Conservation (phyloP, 2,329 filamentous ascomycete species). For the Neofusicoccum cordaticola region DNA sequence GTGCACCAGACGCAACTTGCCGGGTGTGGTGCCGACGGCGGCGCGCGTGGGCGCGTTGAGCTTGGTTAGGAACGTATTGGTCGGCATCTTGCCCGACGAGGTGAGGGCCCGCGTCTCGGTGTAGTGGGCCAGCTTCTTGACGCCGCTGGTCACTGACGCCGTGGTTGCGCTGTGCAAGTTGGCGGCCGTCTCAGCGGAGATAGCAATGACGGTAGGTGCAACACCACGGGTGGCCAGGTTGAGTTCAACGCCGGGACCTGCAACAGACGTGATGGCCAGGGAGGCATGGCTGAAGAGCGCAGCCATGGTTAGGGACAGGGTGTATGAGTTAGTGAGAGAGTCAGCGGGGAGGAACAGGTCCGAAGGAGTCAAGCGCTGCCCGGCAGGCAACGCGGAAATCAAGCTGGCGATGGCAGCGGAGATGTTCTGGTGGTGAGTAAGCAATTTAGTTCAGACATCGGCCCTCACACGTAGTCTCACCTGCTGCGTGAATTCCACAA, state of each 20-base stretch:
- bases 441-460: neutral
- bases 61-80: slow-evolving; percentile 60
- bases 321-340: slow-evolving; percentile 74
- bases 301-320: slow-evolving; percentile 74
- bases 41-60: slow-evolving; percentile 61
- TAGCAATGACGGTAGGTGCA: slow-evolving; percentile 77
- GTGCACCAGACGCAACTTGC: slow-evolving; percentile 78
- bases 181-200: slow-evolving; percentile 70
- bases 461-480: slow-evolving; percentile 33
- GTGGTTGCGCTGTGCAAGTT: slow-evolving; percentile 64
- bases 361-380: slow-evolving; percentile 67
- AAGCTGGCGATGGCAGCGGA: slow-evolving; percentile 80
- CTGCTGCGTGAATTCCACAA: slow-evolving; percentile 76
- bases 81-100: slow-evolving; percentile 71
- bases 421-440: slow-evolving; percentile 59
- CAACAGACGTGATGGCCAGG: slow-evolving; percentile 84
- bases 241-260: slow-evolving; percentile 69
- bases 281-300: slow-evolving; percentile 83
- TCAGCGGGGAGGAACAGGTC: slow-evolving; percentile 87
- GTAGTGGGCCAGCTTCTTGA: slow-evolving; percentile 68
- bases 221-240: slow-evolving; percentile 69
- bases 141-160: slow-evolving; percentile 57
- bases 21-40: slow-evolving; percentile 59
- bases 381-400: slow-evolving; percentile 69
- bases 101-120: slow-evolving; percentile 65